Evolutionary conservation across 306 rosid genomes (phyloP).

Genomic region (Inga leiocalycina): DNA sequence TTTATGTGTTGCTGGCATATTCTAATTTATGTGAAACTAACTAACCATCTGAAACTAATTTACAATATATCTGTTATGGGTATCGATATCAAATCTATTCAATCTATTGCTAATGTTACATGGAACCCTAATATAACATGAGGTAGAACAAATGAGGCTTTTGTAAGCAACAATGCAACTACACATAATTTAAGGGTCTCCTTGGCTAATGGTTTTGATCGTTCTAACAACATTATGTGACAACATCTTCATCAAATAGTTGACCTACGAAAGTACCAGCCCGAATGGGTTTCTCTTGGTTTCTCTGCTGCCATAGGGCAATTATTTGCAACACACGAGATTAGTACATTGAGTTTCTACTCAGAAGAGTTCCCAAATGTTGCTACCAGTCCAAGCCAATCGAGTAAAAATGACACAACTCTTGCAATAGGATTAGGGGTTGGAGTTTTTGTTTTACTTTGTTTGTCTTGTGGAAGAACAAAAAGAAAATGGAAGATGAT

Average conservation of each 20-base stretch:
- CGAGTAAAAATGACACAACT: background rate
- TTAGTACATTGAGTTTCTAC: too few species aligned
- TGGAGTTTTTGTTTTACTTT: background rate
- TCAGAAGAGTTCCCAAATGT: background rate
- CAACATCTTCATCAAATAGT: background rate
- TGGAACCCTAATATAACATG: background rate
- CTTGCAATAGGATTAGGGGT: background rate
- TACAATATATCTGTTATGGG: too few species aligned
- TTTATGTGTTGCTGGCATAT: too few species aligned
- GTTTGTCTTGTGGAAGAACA: background rate
- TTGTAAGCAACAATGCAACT: background rate
- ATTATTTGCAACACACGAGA: too few species aligned
- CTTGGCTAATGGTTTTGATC: background rate
- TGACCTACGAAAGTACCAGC: background rate
- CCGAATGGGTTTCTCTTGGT: background rate
- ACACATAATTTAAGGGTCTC: background rate
- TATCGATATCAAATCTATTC: slow-evolving; percentile 24
- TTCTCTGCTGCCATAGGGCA: too few species aligned
- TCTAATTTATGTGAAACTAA: too few species aligned
- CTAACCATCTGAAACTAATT: too few species aligned
- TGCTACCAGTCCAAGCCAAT: background rate
- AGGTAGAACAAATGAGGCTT: background rate
- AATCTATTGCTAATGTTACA: background rate
- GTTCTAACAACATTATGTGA: background rate
- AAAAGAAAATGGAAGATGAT: background rate